Percentiles rank a stretch among this genome's conserved stretches.
phyloP scores from a whole-genome alignment of 768 basidiomycete species.

The Leccinum incarnatum region DNA sequence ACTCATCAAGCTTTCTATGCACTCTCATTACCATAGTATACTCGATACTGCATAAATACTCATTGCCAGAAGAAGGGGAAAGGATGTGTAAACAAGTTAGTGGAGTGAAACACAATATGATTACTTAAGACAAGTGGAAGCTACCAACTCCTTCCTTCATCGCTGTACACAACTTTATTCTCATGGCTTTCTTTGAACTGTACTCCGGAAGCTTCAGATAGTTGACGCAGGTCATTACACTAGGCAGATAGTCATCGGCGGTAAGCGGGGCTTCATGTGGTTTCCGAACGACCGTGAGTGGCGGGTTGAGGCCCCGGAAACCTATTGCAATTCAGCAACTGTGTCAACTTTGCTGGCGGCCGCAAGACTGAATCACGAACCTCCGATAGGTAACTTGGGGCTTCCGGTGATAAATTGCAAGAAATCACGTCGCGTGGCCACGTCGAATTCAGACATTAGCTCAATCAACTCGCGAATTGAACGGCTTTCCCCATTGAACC shows the following conservation, averaged over 20 bases:
- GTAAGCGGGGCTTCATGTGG: slow-evolving; percentile 88
- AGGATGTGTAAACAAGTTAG: slow-evolving; percentile 24
- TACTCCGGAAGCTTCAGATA: slow-evolving; percentile 97
- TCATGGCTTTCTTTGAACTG: slow-evolving; percentile 81
- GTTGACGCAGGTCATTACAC: slow-evolving; percentile 98
- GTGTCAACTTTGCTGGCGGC: neutral
- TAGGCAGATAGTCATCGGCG: slow-evolving; percentile 93
- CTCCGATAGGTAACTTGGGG: slow-evolving; percentile 94
- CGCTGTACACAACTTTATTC: slow-evolving; percentile 76
- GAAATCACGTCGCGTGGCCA: slow-evolving; percentile 73
- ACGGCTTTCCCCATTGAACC: slow-evolving; percentile 93
- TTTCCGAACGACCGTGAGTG: slow-evolving; percentile 94
- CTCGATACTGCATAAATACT: neutral
- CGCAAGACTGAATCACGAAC: slow-evolving; percentile 42
- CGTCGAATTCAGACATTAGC: slow-evolving; percentile 80
- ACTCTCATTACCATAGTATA: neutral
- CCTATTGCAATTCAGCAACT: slow-evolving; percentile 41
- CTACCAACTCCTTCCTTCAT: slow-evolving; percentile 94
- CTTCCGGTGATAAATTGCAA: slow-evolving; percentile 98
- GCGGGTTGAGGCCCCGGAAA: slow-evolving; percentile 89
- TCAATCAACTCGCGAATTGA: slow-evolving; percentile 86
- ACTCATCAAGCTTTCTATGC: neutral
- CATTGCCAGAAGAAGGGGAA: slow-evolving; percentile 9
- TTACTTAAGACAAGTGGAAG: slow-evolving; percentile 87
- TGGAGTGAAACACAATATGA: slow-evolving; percentile 16